Evolutionary conservation across 179 eudicot genomes (phyloP), one percentile per base, ranked within the genome.

Genomic region (Drosera spatulata): DNA sequence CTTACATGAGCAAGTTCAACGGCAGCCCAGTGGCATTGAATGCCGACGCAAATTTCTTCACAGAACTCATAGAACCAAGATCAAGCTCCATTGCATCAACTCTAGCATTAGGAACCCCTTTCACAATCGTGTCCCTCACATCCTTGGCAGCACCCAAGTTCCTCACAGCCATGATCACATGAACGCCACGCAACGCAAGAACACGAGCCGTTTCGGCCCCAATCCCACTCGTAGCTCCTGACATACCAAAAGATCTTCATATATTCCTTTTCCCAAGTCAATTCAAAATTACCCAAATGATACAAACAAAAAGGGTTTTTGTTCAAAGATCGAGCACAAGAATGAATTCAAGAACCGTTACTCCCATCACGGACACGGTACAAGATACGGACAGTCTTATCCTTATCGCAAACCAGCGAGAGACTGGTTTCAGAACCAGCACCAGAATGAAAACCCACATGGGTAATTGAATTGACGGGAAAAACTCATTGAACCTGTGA

Each of bases 161-260:
- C 72, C 99, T 73, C 41, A 88, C 93, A 15, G 90, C 96, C 63
- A 93, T 65, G 43, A 89, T 75, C 4, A 89, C 82, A 72, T 84
- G 71, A 12, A 82, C 93, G 12, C 99, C 93, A 41, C 88, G 82
- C 69, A 80, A 84, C 9, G 99, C 96, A 66, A 89, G 74, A 60
- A 81, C 93, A n/a, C 95, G 75, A 9, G 99, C 77, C 52, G 96
- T 89, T 77, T 89, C 96, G 3, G 86, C 93, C 56, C 99, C 96
- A 37, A 88, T 91, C 7, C 99, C 99, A 49, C 96, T 86, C 39
- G 99, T 84, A 38, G 95, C 99, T 46, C 96, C 95, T 86, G 80
- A 48, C 33, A 22, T 22, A 66, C 10, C 65, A 39, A 12, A 59
- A 11, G 55, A 54, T 39, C 39, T 48, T 48, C 48, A 55, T 53